A percentile compares a stretch with the other conserved stretches of the same genome.
Evolutionary conservation across 2,329 filamentous ascomycete species (phyloP).

Genomic region (Trichoderma sp.): DNA sequence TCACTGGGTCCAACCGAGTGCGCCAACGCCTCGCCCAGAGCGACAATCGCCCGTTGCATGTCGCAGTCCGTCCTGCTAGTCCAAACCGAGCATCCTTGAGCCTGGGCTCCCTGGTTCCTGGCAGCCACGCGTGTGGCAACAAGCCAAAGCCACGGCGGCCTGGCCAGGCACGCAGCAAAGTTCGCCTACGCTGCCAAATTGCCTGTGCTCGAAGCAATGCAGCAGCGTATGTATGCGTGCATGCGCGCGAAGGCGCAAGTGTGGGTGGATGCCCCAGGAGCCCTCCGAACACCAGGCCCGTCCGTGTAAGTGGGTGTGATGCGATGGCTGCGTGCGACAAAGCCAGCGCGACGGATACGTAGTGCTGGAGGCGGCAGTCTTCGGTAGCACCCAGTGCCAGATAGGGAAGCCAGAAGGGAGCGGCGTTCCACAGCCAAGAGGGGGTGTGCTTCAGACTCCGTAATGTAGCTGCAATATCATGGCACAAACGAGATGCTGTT

Average conservation of each 20-base stretch:
- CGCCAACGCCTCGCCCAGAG: slow-evolving; percentile 22
- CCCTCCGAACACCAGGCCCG: slow-evolving; percentile 12
- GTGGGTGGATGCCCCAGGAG: slow-evolving; percentile 21
- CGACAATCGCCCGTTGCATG: slow-evolving; percentile 20
- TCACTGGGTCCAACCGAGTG: slow-evolving; percentile 15
- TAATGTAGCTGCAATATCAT: neutral
- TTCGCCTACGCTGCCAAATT: slow-evolving; percentile 4
- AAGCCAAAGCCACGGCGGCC: slow-evolving; percentile 17
- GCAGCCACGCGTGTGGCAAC: slow-evolving; percentile 19
- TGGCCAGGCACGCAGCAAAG: neutral
- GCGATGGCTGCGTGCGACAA: slow-evolving; percentile 20
- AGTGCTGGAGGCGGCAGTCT: slow-evolving; percentile 19
- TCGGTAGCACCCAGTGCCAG: slow-evolving; percentile 11
- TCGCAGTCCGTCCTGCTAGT: slow-evolving; percentile 12
- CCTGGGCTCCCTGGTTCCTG: slow-evolving; percentile 23
- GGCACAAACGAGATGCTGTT: neutral
- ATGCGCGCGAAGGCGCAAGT: slow-evolving; percentile 17
- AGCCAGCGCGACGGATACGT: slow-evolving; percentile 13
- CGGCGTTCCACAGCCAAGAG: neutral
- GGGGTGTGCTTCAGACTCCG: slow-evolving; percentile 2
- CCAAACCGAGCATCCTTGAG: neutral
- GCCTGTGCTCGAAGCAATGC: slow-evolving; percentile 12
- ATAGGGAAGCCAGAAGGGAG: neutral
- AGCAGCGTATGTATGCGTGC: slow-evolving; percentile 20
- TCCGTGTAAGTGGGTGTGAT: slow-evolving; percentile 16